phyloP scores from a whole-genome alignment of 2,329 filamentous ascomycete genomes.

The Diaporthe vexans region DNA sequence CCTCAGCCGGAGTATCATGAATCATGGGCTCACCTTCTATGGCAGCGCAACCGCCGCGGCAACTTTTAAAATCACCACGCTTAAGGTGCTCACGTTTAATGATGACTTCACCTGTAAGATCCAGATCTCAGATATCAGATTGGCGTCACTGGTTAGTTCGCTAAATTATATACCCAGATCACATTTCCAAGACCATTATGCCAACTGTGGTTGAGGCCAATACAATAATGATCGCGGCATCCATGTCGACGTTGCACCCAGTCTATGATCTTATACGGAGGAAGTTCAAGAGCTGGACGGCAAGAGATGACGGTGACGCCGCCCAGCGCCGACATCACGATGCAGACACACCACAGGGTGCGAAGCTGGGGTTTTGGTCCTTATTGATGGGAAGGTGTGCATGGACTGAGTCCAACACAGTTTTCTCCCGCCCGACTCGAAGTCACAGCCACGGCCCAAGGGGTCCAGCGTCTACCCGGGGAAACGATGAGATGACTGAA shows the following conservation, averaged over 20 bases:
- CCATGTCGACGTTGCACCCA: slow-evolving; percentile 8
- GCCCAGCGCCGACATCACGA: not conserved
- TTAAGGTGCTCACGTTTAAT: not conserved
- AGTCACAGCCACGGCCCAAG: not conserved
- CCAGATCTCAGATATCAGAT: no score
- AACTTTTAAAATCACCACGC: slow-evolving; percentile 13
- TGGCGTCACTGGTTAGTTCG: no score
- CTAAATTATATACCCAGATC: no score
- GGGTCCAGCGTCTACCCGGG: not conserved
- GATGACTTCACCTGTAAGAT: slow-evolving; percentile 23
- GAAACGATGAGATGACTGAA: not conserved
- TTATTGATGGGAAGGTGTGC: not conserved
- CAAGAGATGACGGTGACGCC: no score
- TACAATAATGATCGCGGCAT: not conserved
- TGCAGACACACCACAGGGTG: no score
- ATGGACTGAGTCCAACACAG: not conserved
- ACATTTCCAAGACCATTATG: not conserved
- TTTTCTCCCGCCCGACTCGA: not conserved
- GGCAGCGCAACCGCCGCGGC: slow-evolving; percentile 3
- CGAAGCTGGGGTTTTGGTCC: slow-evolving; percentile 6
- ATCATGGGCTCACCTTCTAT: not conserved
- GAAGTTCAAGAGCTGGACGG: not conserved
- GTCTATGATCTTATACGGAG: not conserved
- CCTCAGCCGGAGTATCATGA: not conserved
- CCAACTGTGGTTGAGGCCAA: slow-evolving; percentile 3